Percentiles rank a stretch among this genome's conserved stretches.
phyloP scores from a whole-genome alignment of 1,139 yeast species.

The Petasospora fabianii region DNA sequence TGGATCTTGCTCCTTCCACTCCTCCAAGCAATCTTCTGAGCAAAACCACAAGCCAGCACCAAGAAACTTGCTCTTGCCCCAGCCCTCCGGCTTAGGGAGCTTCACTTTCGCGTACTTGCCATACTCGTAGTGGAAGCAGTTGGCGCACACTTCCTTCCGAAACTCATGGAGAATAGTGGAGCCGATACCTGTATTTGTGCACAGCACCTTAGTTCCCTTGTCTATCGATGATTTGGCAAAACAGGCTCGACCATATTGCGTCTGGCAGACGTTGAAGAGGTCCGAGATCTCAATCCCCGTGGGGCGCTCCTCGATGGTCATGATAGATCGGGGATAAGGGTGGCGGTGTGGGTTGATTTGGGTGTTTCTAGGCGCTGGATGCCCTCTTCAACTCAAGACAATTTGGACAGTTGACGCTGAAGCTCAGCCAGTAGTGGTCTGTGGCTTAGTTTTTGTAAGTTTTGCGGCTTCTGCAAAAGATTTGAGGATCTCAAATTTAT shows the following conservation, averaged over 20 bases:
- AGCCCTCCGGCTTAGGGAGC: conserved; percentile 18
- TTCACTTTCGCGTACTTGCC: conserved; percentile 47
- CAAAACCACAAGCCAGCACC: conserved; percentile 57
- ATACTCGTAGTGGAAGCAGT: conserved; percentile 49
- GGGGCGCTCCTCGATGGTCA: conserved; percentile 7
- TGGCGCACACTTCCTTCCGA: conserved; percentile 61
- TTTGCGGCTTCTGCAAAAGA: too few relatives aligned
- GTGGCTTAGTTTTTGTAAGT: too few relatives aligned
- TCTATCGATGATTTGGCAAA: conserved; percentile 44
- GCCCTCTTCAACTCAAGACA: neutral
- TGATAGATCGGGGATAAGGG: neutral
- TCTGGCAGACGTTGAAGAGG: conserved; percentile 37
- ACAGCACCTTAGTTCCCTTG: conserved; percentile 40
- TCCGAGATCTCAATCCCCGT: conserved; percentile 18
- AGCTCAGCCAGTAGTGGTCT: too few relatives aligned
- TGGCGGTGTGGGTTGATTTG: neutral
- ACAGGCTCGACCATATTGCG: conserved; percentile 61
- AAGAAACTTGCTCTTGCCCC: conserved; percentile 21
- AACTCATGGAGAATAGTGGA: conserved; percentile 50
- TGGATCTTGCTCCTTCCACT: conserved; percentile 33
- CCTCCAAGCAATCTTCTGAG: conserved; percentile 39
- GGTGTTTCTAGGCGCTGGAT: too few relatives aligned
- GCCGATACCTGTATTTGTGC: conserved; percentile 42
- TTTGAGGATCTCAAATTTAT: too few relatives aligned
- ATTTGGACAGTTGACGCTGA: too few relatives aligned